Conservation (phyloP, 495 filamentous ascomycete genomes). For the Rusavskia elegans region DNA sequence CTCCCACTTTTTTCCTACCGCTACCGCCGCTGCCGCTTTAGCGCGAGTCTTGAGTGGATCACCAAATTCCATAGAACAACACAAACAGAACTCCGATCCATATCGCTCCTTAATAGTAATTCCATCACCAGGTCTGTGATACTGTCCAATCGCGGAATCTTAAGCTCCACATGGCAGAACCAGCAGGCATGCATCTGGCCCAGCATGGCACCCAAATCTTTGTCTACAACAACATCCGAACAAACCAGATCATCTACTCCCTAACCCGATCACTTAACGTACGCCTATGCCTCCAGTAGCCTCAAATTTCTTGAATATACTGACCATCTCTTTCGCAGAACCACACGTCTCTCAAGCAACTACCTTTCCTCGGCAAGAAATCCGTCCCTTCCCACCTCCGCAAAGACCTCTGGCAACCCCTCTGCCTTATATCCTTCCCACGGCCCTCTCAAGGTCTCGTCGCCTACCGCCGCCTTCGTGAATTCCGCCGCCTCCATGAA, state of each 20-base stretch:
- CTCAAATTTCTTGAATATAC: not conserved
- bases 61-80: too few species aligned
- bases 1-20: too few species aligned
- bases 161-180: not conserved
- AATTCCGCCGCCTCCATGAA: conserved; percentile 60
- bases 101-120: too few species aligned
- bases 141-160: too few species aligned
- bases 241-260: conserved; percentile 74
- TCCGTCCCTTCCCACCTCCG: conserved; percentile 61
- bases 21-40: too few species aligned
- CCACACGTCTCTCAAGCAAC: conserved; percentile 51
- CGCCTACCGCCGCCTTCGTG: conserved; percentile 66
- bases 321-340: conserved; percentile 27
- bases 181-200: conserved; percentile 10
- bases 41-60: too few species aligned
- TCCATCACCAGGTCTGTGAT: too few species aligned
- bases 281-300: conserved; percentile 12
- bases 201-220: conserved; percentile 59
- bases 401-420: conserved; percentile 81
- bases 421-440: conserved; percentile 61
- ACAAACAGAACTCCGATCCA: too few species aligned
- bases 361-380: conserved; percentile 85
- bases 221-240: conserved; percentile 64
- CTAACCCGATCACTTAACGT: conserved; percentile 54
- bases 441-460: conserved; percentile 46